phyloP scores from a whole-genome alignment of 768 basidiomycete species.

The Russula brevipes region DNA sequence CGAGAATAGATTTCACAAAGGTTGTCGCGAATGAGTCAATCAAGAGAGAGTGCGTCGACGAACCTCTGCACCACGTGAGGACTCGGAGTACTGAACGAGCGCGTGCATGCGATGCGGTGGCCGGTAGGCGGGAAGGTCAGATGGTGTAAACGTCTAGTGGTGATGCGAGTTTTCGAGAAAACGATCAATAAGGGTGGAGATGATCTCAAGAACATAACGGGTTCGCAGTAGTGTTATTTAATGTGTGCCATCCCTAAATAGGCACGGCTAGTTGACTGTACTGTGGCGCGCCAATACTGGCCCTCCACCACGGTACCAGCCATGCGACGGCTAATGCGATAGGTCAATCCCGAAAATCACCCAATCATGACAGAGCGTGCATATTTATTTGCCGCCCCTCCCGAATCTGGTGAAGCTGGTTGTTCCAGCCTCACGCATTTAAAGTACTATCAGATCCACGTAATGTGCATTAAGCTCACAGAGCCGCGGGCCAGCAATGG shows the following conservation, averaged over 20 bases:
- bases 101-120: not conserved
- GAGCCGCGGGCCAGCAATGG: constrained; percentile 5
- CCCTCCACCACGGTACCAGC: no score
- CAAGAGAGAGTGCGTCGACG: not conserved
- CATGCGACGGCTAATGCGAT: no score
- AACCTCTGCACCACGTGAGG: constrained; percentile 18
- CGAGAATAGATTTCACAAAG: not conserved
- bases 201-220: constrained; percentile 8
- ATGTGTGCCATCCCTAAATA: not conserved
- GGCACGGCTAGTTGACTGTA: no score
- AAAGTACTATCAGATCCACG: not conserved
- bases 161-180: not conserved
- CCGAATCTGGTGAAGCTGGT: not conserved
- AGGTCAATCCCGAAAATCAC: not conserved
- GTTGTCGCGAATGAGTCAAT: constrained; percentile 4
- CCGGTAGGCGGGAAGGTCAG: not conserved
- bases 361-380: not conserved
- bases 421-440: not conserved
- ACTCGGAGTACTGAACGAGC: constrained; percentile 5
- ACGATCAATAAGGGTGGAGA: not conserved
- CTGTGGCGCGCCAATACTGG: no score
- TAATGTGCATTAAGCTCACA: not conserved
- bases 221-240: not conserved
- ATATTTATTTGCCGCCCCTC: not conserved
- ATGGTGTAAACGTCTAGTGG: not conserved